Evolutionary conservation across 2,329 filamentous ascomycete species (phyloP).

Genomic region (Verticillium tricorpus): DNA sequence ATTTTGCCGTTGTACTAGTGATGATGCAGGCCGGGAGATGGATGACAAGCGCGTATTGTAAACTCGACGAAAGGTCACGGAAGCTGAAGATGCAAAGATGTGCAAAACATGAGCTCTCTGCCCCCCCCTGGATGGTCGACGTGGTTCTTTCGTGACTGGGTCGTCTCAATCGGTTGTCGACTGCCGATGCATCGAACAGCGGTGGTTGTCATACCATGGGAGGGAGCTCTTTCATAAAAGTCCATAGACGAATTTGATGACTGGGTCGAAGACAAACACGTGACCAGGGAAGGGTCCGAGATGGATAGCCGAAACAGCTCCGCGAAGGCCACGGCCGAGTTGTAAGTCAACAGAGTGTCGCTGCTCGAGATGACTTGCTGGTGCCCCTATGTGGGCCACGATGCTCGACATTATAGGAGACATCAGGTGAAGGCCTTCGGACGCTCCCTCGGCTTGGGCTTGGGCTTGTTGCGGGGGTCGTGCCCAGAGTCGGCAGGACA

Average conservation of each 20-base stretch:
- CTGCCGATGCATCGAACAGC: background rate
- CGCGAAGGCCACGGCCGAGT: background rate
- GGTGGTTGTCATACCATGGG: no score
- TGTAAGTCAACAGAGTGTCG: no score
- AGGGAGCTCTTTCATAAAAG: no score
- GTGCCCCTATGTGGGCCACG: background rate
- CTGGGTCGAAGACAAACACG: background rate
- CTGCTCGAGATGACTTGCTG: no score
- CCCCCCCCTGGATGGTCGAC: background rate
- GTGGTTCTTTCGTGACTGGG: background rate
- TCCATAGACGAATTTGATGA: background rate
- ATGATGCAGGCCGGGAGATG: no score
- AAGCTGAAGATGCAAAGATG: no score
- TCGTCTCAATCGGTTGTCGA: background rate
- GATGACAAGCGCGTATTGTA: no score
- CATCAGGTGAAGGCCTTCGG: background rate
- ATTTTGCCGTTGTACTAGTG: conserved; percentile 16
- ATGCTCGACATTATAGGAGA: background rate
- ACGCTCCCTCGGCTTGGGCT: background rate
- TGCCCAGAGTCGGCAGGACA: background rate
- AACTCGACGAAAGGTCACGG: no score
- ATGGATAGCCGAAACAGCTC: background rate
- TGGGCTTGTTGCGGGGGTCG: background rate
- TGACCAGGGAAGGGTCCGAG: background rate
- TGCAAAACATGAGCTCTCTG: no score